Evolutionary conservation across 2,329 filamentous ascomycete genomes (phyloP), one percentile per base, ranked within the genome.

Genomic region (Sporothrix brunneoviolacea): DNA sequence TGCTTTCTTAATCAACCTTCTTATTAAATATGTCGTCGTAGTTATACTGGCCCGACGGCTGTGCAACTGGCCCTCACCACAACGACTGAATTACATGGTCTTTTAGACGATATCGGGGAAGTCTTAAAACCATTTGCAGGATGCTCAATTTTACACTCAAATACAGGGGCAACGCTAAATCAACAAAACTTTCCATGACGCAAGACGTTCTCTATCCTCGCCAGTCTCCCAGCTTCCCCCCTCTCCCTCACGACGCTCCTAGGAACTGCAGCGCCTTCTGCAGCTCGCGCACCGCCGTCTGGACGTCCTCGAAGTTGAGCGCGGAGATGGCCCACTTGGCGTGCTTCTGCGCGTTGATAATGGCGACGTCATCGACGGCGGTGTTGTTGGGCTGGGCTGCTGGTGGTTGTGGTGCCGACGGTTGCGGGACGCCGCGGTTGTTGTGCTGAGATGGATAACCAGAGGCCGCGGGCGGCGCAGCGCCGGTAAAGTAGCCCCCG

Each of bases 301-400:
- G 76, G 2, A 95, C 86, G 64, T 98, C 93, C 59, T 98, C 93
- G 67, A 98, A 98, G 61, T 96, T 95, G 42, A 98, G 70, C 0
- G 93, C 93, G 10, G 91, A 96, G 37, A 97, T 95, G 0, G 93
- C 93, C 88, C 89, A 98, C 61, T 89, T 90, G 2, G 91, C 91
- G 70, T 97, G 93, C 65, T 97, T 98, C 65, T 95, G 90, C 4
- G 93, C 91, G 59, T 83, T 79, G 32, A 80, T 72, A 32, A 96
- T 84, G 0, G 85, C 75, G 53, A 76, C 71, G 57, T 90, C 84
- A 56, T 95, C 88, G 28, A 67, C 56, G 3, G 57, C 57, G 21
- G 61, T 61, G 13, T 28, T 24, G 16, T 28, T 24, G 16, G 33
- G 21, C 9, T 47, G 51, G 21, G 36, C 44, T 4, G 39, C 10